Conservation (phyloP, 2,329 filamentous ascomycete genomes). For the Venturia oleaginea region DNA sequence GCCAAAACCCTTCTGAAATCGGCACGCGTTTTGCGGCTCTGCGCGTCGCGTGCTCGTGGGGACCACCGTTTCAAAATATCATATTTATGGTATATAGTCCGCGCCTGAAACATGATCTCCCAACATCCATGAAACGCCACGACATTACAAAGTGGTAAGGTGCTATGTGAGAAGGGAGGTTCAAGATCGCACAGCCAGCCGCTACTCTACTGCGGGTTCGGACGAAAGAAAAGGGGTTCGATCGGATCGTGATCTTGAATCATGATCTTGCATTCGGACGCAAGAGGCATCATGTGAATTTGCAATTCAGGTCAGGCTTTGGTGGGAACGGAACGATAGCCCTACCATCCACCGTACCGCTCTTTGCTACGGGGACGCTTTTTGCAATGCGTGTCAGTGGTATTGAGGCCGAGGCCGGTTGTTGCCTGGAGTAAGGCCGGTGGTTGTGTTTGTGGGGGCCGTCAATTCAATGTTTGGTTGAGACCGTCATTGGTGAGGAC, state of each 20-base stretch:
- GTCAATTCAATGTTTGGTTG: not conserved
- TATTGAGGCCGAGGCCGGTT: not conserved
- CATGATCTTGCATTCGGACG: no score
- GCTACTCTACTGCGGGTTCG: not conserved
- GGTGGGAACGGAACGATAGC: not conserved
- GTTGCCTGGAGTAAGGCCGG: not conserved
- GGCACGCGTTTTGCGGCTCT: constrained; percentile 5
- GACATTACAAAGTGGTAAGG: constrained; percentile 8
- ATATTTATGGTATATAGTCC: not conserved
- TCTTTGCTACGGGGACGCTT: no score
- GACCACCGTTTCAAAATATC: no score
- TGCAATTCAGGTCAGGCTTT: not conserved
- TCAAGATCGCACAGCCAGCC: not conserved
- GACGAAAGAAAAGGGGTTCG: not conserved
- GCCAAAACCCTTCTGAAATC: not conserved
- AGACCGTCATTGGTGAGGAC: not conserved
- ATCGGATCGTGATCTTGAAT: no score
- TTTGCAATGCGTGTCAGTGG: not conserved
- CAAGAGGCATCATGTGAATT: not conserved
- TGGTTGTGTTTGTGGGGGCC: not conserved
- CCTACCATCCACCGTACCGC: not conserved
- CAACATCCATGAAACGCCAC: not conserved
- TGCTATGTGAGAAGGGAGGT: not conserved
- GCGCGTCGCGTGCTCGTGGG: not conserved
- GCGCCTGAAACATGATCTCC: not conserved